Evolutionary conservation across 345 rosid genomes (phyloP).

Genomic region (Microcos paniculata): DNA sequence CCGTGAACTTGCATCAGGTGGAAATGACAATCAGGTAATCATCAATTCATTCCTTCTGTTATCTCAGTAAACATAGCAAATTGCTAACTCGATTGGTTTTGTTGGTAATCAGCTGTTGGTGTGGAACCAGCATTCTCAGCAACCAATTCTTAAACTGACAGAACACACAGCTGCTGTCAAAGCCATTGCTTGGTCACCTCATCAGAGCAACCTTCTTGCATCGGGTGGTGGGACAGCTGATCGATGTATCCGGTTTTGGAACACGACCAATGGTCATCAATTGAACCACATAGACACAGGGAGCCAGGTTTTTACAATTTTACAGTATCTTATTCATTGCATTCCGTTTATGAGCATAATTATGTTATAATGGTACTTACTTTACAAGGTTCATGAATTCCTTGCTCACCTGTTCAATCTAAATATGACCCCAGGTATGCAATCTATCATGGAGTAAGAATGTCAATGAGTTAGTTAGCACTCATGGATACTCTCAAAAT

Average conservation of each 20-base stretch:
- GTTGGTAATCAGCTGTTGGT: slow-evolving; percentile 65
- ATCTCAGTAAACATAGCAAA: neutral
- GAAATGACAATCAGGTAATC: slow-evolving; percentile 92
- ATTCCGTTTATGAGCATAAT: neutral
- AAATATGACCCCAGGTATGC: slow-evolving; percentile 55
- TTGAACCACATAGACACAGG: slow-evolving; percentile 85
- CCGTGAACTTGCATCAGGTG: slow-evolving; percentile 98
- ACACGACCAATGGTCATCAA: slow-evolving; percentile 86
- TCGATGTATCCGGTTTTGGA: slow-evolving; percentile 95
- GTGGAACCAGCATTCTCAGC: slow-evolving; percentile 95
- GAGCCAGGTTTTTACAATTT: slow-evolving; percentile 60
- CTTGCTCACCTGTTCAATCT: neutral
- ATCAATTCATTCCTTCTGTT: neutral
- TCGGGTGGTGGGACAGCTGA: slow-evolving; percentile 99
- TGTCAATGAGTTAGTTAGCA: slow-evolving; percentile 93
- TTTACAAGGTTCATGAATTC: neutral
- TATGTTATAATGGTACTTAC: neutral
- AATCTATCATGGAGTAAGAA: slow-evolving; percentile 98
- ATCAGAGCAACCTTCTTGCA: slow-evolving; percentile 89
- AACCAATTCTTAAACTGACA: slow-evolving; percentile 66
- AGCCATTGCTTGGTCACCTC: slow-evolving; percentile 99
- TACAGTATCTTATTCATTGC: neutral
- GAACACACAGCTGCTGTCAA: slow-evolving; percentile 99
- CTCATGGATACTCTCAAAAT: slow-evolving; percentile 96
- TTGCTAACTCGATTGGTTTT: neutral